Percentiles rank a stretch among this genome's conserved stretches.
Evolutionary conservation across 2,329 filamentous ascomycete species (phyloP).

Genomic region (Diaporthe citri): DNA sequence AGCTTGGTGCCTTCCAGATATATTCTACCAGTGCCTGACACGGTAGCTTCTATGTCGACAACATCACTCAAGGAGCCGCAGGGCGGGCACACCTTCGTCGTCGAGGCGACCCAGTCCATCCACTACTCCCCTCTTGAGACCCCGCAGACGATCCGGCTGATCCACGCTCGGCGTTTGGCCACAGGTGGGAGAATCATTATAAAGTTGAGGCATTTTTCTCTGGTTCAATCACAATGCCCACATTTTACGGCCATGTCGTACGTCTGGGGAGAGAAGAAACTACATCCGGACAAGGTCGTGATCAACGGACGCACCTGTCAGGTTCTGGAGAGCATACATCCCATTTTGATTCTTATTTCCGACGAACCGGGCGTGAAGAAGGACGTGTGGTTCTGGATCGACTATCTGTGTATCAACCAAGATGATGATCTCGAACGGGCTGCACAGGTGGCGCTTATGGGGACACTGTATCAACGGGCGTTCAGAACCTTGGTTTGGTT

Average conservation of each 20-base stretch:
- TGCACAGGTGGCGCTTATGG: too few relatives aligned
- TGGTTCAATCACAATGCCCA: not conserved
- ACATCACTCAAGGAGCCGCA: not conserved
- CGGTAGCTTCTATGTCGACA: too few relatives aligned
- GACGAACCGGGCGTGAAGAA: too few relatives aligned
- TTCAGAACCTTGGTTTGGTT: too few relatives aligned
- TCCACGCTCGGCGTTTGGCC: not conserved
- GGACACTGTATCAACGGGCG: too few relatives aligned
- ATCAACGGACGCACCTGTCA: not conserved
- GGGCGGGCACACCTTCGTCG: not conserved
- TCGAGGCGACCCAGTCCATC: not conserved
- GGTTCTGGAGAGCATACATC: too few relatives aligned
- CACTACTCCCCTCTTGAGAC: not conserved
- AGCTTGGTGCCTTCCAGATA: too few relatives aligned
- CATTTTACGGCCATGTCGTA: not conserved
- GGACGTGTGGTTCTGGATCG: too few relatives aligned
- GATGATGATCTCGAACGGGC: too few relatives aligned
- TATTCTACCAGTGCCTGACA: too few relatives aligned
- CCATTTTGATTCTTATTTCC: too few relatives aligned
- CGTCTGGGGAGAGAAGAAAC: not conserved
- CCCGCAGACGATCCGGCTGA: conserved; percentile 11
- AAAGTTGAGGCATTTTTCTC: not conserved
- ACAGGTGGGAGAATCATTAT: not conserved
- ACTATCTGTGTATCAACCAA: too few relatives aligned
- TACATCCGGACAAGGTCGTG: not conserved